Conservation (phyloP, 495 filamentous ascomycete species). For the Hypoxylon subgilvum region DNA sequence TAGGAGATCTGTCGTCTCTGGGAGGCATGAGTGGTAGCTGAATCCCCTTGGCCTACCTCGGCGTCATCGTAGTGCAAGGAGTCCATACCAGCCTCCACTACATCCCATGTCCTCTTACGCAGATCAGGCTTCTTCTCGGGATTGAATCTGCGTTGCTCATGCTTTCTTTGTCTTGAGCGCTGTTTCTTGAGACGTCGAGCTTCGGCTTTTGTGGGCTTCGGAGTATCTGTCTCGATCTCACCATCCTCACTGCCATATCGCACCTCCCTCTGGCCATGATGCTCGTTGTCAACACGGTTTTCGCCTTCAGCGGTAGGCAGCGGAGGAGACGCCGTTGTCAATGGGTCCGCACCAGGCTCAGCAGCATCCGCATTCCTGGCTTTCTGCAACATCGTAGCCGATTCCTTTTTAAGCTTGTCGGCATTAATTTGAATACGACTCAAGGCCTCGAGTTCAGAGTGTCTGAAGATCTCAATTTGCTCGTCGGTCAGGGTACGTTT, state of each 20-base stretch:
- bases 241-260: conserved; percentile 41
- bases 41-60: conserved; percentile 25
- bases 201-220: conserved; percentile 41
- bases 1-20: conserved; percentile 57
- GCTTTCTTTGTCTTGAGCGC: conserved; percentile 41
- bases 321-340: background rate
- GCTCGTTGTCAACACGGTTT: conserved; percentile 38
- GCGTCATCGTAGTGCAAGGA: conserved; percentile 60
- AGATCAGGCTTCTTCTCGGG: conserved; percentile 59
- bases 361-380: conserved; percentile 6
- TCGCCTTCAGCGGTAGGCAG: conserved; percentile 6
- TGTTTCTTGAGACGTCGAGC: conserved; percentile 33
- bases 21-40: conserved; percentile 30
- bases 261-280: conserved; percentile 22
- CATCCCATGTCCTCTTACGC: conserved; percentile 65
- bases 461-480: conserved; percentile 87
- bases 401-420: conserved; percentile 21
- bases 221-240: conserved; percentile 37
- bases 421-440: conserved; percentile 54
- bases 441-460: conserved; percentile 82
- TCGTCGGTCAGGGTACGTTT: conserved; percentile 93
- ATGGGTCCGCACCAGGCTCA: conserved; percentile 2
- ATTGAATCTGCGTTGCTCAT: conserved; percentile 47
- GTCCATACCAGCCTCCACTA: conserved; percentile 58
- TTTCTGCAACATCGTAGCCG: conserved; percentile 15